Evolutionary conservation across 1,284 basidiomycete species (phyloP).

Genomic region (Apiotrichum laibachii): DNA sequence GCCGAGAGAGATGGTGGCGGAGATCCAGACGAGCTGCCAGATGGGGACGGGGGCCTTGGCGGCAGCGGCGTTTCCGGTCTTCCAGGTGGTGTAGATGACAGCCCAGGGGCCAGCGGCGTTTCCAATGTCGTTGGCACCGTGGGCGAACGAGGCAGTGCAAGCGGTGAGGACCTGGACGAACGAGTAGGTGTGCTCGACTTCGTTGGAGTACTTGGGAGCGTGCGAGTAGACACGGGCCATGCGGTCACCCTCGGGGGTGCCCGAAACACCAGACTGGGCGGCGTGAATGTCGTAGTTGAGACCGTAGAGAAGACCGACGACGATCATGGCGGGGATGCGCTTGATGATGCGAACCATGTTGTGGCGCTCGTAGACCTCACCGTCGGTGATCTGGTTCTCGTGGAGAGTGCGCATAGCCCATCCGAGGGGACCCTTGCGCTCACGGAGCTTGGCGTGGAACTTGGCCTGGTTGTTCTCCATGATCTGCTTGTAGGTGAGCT

Average conservation of each 20-base stretch:
- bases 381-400: constrained; percentile 35
- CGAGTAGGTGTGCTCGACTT: constrained; percentile 54
- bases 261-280: constrained; percentile 46
- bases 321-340: constrained; percentile 35
- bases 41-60: constrained; percentile 50
- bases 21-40: constrained; percentile 53
- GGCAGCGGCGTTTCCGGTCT: constrained; percentile 37
- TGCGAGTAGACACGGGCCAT: constrained; percentile 34
- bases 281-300: constrained; percentile 49
- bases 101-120: constrained; percentile 55
- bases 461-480: constrained; percentile 25
- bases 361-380: constrained; percentile 37
- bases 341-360: constrained; percentile 33
- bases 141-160: constrained; percentile 55
- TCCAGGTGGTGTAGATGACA: constrained; percentile 50
- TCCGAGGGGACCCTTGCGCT: constrained; percentile 32
- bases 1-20: constrained; percentile 50
- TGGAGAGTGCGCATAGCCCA: constrained; percentile 44
- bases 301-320: constrained; percentile 34
- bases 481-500: constrained; percentile 26
- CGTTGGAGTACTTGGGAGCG: constrained; percentile 52
- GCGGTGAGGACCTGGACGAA: constrained; percentile 55
- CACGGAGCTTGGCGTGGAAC: constrained; percentile 38
- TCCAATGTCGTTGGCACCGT: constrained; percentile 50
- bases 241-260: constrained; percentile 47